Evolutionary conservation across 2,329 filamentous ascomycete genomes (phyloP).

Genomic region (Colletotrichum sp.): DNA sequence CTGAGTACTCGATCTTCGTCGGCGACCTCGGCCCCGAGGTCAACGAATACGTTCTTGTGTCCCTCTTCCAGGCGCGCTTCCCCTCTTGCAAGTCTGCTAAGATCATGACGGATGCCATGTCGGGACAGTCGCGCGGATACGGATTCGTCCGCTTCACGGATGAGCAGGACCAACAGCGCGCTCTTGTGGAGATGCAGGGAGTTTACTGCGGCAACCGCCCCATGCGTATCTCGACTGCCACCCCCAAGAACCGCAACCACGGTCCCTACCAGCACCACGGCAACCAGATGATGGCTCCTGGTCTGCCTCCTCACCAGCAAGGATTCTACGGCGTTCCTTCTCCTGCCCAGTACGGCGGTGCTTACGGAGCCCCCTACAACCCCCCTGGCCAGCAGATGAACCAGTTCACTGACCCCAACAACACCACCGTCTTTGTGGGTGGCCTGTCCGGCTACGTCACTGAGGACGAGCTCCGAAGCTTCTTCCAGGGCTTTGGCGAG

Average conservation of each 20-base stretch:
- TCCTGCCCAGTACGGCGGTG: constrained; percentile 18
- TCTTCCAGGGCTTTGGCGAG: constrained; percentile 99
- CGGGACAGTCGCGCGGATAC: constrained; percentile 95
- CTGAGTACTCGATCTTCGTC: constrained; percentile 97
- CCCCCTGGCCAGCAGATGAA: constrained; percentile 70
- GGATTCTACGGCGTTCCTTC: constrained; percentile 25
- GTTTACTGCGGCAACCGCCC: constrained; percentile 98
- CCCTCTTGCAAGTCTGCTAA: constrained; percentile 98
- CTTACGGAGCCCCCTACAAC: constrained; percentile 20
- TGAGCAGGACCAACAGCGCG: constrained; percentile 94
- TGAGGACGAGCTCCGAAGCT: constrained; percentile 98
- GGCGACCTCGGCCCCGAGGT: constrained; percentile 97
- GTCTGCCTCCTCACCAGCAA: constrained; percentile 51
- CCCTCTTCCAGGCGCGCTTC: constrained; percentile 95
- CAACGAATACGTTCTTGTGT: constrained; percentile 97
- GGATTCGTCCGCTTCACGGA: constrained; percentile 98
- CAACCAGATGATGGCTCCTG: constrained; percentile 47
- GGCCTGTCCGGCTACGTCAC: constrained; percentile 97
- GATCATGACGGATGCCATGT: constrained; percentile 99
- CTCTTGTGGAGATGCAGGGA: constrained; percentile 97
- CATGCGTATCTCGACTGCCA: constrained; percentile 98
- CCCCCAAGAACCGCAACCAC: constrained; percentile 79
- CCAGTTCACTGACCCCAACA: constrained; percentile 99
- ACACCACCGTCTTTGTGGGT: constrained; percentile 98
- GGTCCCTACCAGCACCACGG: constrained; percentile 45